A percentile compares a stretch with the other conserved stretches of the same genome.
Evolutionary conservation across 495 filamentous ascomycete species (phyloP).

Genomic region (Friedmanniomyces endolithicus): DNA sequence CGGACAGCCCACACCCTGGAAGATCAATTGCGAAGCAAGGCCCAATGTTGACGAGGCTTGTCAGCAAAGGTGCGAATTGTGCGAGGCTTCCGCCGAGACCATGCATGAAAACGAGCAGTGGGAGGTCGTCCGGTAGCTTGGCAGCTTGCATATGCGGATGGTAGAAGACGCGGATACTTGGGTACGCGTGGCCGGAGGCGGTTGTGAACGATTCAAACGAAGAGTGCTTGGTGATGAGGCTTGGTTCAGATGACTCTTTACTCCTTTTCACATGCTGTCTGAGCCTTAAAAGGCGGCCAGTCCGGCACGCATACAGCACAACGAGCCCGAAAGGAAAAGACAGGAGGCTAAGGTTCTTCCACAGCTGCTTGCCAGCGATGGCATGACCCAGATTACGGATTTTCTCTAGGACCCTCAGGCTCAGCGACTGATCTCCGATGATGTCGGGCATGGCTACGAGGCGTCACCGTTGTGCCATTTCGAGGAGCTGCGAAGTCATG

Average conservation of each 20-base stretch:
- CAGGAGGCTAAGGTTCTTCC: background rate
- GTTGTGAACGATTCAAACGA: slow-evolving; percentile 51
- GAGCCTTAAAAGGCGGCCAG: background rate
- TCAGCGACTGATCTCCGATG: background rate
- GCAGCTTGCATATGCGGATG: slow-evolving; percentile 65
- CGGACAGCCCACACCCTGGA: slow-evolving; percentile 74
- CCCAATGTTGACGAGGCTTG: slow-evolving; percentile 68
- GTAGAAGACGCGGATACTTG: slow-evolving; percentile 70
- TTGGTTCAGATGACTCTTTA: slow-evolving; percentile 10
- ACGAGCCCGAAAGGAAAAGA: background rate
- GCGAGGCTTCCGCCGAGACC: slow-evolving; percentile 80
- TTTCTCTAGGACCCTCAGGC: background rate
- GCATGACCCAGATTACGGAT: background rate
- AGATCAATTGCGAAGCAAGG: slow-evolving; percentile 86
- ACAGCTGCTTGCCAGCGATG: background rate
- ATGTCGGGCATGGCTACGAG: background rate
- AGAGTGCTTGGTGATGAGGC: slow-evolving; percentile 63
- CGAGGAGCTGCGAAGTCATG: no score
- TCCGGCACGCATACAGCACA: background rate
- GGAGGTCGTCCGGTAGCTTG: slow-evolving; percentile 62
- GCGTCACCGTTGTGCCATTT: no score
- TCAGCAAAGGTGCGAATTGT: slow-evolving; percentile 74
- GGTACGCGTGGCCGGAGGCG: slow-evolving; percentile 47
- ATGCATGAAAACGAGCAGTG: slow-evolving; percentile 80
- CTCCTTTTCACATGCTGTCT: background rate